phyloP scores from a whole-genome alignment of 2,329 filamentous ascomycete genomes.

The Albophoma yamanashiensis region DNA sequence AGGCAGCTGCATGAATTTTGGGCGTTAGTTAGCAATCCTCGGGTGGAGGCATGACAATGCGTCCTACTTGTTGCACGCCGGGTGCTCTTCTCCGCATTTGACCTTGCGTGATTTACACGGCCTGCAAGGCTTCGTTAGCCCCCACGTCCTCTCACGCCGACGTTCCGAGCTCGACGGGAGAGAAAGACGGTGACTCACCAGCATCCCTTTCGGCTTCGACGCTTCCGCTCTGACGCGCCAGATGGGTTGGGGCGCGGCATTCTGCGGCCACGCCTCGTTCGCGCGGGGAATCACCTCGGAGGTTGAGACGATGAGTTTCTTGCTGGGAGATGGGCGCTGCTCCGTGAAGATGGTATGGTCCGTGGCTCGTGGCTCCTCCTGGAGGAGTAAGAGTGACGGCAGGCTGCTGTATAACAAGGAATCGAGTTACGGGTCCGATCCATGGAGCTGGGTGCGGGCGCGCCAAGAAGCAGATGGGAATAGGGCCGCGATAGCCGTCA shows the following conservation, averaged over 20 bases:
- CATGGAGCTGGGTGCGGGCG: neutral
- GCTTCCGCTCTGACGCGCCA: constrained; percentile 31
- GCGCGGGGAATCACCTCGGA: neutral
- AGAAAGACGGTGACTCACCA: constrained; percentile 21
- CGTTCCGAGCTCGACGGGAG: no score
- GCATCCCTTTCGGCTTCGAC: constrained; percentile 33
- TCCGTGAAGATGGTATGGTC: neutral
- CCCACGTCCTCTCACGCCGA: neutral
- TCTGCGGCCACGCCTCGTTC: neutral
- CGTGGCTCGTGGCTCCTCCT: neutral
- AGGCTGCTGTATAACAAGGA: neutral
- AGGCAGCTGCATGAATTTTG: constrained; percentile 38
- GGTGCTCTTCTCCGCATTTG: constrained; percentile 73
- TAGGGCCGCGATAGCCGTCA: neutral
- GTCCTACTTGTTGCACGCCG: constrained; percentile 53
- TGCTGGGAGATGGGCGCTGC: neutral
- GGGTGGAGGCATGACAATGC: neutral
- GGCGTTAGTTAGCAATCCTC: neutral
- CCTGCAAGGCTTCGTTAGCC: constrained; percentile 29
- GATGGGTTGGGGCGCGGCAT: constrained; percentile 34
- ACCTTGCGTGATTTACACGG: constrained; percentile 64
- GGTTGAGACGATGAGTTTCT: neutral
- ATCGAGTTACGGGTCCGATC: neutral
- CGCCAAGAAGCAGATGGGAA: neutral
- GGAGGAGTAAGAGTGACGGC: neutral